Conservation (phyloP, 2,329 filamentous ascomycete species). For the Exophiala lecanii-corni region DNA sequence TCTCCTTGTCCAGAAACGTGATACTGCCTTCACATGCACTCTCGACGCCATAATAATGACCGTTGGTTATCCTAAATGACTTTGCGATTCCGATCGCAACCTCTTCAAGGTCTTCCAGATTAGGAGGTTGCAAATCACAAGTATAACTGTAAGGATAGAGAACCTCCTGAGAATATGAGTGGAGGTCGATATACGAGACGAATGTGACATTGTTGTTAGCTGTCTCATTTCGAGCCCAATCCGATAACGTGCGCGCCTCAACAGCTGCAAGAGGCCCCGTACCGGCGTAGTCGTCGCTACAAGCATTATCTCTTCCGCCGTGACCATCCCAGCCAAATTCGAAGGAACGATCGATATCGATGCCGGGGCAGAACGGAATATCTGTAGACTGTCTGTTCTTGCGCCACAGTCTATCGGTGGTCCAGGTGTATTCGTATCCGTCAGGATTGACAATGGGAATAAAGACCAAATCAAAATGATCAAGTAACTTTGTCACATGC, state of each 20-base stretch:
- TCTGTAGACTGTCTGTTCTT: slow-evolving; percentile 85
- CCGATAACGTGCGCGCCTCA: slow-evolving; percentile 69
- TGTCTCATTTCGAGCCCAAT: slow-evolving; percentile 79
- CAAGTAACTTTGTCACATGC: slow-evolving; percentile 69
- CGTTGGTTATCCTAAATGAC: slow-evolving; percentile 74
- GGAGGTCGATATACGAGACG: slow-evolving; percentile 81
- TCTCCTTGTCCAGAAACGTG: slow-evolving; percentile 27
- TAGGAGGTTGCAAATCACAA: slow-evolving; percentile 72
- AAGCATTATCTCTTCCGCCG: slow-evolving; percentile 67
- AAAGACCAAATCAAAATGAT: slow-evolving; percentile 82
- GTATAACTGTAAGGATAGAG: slow-evolving; percentile 88
- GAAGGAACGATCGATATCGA: slow-evolving; percentile 86
- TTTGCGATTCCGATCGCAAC: slow-evolving; percentile 83
- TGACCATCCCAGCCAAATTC: slow-evolving; percentile 76
- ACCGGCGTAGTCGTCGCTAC: slow-evolving; percentile 85
- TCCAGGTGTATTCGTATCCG: slow-evolving; percentile 91
- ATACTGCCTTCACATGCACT: slow-evolving; percentile 84
- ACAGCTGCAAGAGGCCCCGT: slow-evolving; percentile 75
- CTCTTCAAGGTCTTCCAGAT: slow-evolving; percentile 87
- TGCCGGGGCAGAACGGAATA: slow-evolving; percentile 75
- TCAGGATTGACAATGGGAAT: slow-evolving; percentile 89
- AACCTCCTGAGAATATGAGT: slow-evolving; percentile 93
- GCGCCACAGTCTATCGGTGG: slow-evolving; percentile 85
- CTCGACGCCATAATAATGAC: slow-evolving; percentile 69
- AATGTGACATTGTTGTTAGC: slow-evolving; percentile 67